Evolutionary conservation across 129 eudicot species (phyloP).

Genomic region (Lactuca saligna): DNA sequence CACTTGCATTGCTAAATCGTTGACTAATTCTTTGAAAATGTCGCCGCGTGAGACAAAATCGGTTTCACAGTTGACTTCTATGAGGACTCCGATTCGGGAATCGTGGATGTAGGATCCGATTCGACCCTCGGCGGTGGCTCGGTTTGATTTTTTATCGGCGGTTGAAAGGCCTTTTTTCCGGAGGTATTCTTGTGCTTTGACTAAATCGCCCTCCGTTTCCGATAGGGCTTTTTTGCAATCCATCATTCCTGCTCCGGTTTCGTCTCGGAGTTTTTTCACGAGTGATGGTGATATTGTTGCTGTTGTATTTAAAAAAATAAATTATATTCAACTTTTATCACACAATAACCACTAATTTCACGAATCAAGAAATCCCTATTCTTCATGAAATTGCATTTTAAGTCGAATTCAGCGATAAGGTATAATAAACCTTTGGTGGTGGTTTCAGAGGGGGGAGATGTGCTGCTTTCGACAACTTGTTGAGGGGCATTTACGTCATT

Average conservation of each 20-base stretch:
- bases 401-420: not conserved
- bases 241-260: slow-evolving; percentile 99
- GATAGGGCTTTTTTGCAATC: slow-evolving; percentile 88
- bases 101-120: slow-evolving; percentile 92
- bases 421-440: slow-evolving; percentile 51
- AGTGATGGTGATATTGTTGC: slow-evolving; percentile 75
- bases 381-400: too few relatives aligned
- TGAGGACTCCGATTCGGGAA: slow-evolving; percentile 78
- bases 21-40: slow-evolving; percentile 82
- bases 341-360: too few relatives aligned
- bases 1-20: slow-evolving; percentile 97
- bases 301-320: slow-evolving; percentile 8
- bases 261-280: slow-evolving; percentile 86
- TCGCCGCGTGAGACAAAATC: slow-evolving; percentile 98
- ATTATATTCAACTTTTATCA: too few relatives aligned
- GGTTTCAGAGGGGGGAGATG: slow-evolving; percentile 42
- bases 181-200: slow-evolving; percentile 82
- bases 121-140: slow-evolving; percentile 95
- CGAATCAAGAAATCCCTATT: too few relatives aligned
- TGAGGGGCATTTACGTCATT: slow-evolving; percentile 24
- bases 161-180: slow-evolving; percentile 90
- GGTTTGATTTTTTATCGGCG: slow-evolving; percentile 89
- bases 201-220: slow-evolving; percentile 76
- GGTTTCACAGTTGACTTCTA: slow-evolving; percentile 93
- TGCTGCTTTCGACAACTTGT: slow-evolving; percentile 33